Evolutionary conservation across 805 yeast species (phyloP), one percentile per base, ranked within the genome.

Genomic region (Torulaspora indica): DNA sequence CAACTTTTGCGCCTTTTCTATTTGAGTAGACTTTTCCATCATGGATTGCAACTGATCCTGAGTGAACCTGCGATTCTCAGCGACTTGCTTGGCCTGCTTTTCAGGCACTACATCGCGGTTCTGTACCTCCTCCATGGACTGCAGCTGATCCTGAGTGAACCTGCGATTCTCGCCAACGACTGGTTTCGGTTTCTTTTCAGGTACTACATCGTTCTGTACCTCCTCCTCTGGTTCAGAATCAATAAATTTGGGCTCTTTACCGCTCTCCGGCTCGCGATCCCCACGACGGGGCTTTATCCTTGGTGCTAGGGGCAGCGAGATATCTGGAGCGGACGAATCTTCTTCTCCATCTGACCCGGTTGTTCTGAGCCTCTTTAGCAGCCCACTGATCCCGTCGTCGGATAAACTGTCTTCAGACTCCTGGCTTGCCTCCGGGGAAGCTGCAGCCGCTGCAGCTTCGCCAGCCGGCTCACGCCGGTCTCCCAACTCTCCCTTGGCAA

Each of bases 1-100:
- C 47, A 73, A 75, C 53, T 79, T 82, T 56, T 84, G 91, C 1
- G 82, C 78, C 53, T 74, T 70, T 8, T 77, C 58, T 15, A 83
- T 78, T 36, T 72, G 67, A 42, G 77, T 85, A 17, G 81, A 75
- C 12, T 71, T 69, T 45, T 75, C 73, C 56, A 84, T 61, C 44
- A 83, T 75, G 13, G 68, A 57, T n/a, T 64, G 55, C 12, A 83
- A 68, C 35, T 76, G 72, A 8, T 66, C 71, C 46, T 66, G 63
- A 7, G 61, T 58, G 7, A 42, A 39, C 13, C 33, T 25, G 22
- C 20, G 31, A 28, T 28, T 12, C 31, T 28, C 31, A 5, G 13
- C n/a, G n/a, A n/a, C n/a, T 12, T 12, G 2, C 14, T 8, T 12
- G 10, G 17, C n/a, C n/a, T 14, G 32, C 32, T 29, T 29, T 8